These are phyloP conservation scores for Colletotrichum plurivorum DNA, from an alignment of 2,329 filamentous ascomycete species.

Conservation along the genomic window DNA sequence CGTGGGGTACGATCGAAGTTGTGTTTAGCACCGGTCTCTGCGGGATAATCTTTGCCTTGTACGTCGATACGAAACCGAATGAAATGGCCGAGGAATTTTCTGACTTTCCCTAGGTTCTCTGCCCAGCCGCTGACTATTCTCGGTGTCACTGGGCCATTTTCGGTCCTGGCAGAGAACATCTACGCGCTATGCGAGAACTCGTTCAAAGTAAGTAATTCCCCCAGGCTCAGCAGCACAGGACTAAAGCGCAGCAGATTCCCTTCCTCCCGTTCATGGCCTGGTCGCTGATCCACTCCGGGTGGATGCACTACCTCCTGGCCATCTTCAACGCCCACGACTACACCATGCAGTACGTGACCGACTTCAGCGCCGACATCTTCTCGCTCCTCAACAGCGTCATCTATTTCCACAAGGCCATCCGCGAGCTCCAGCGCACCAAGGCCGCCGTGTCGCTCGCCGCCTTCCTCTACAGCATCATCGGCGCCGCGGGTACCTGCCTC, in stretches of 20 bases:
- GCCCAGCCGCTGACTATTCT: slow-evolving; percentile 76
- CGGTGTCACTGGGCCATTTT: slow-evolving; percentile 76
- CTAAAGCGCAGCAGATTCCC: slow-evolving; percentile 57
- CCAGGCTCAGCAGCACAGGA: neutral
- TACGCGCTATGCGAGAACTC: slow-evolving; percentile 69
- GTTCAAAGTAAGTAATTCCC: slow-evolving; percentile 59
- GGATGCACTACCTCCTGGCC: slow-evolving; percentile 75
- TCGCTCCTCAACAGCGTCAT: slow-evolving; percentile 77
- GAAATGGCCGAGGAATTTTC: neutral
- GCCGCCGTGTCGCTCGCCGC: slow-evolving; percentile 70
- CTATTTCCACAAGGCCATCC: slow-evolving; percentile 77
- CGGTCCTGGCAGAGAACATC: slow-evolving; percentile 76
- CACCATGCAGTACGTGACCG: slow-evolving; percentile 79
- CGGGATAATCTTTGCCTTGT: slow-evolving; percentile 74
- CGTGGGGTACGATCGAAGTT: slow-evolving; percentile 77
- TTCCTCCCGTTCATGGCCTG: slow-evolving; percentile 79
- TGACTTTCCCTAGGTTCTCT: slow-evolving; percentile 56
- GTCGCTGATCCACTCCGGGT: slow-evolving; percentile 75
- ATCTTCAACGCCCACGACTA: slow-evolving; percentile 78
- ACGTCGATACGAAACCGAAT: slow-evolving; percentile 38
- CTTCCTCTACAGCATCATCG: slow-evolving; percentile 76
- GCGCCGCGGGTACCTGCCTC: slow-evolving; percentile 74
- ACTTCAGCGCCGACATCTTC: slow-evolving; percentile 77
- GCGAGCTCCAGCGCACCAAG: slow-evolving; percentile 74
- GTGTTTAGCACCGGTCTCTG: slow-evolving; percentile 77